These are phyloP conservation scores for Polysphondylium violaceum DNA, from an alignment of 78 protist species.

Conservation along the genomic window DNA sequence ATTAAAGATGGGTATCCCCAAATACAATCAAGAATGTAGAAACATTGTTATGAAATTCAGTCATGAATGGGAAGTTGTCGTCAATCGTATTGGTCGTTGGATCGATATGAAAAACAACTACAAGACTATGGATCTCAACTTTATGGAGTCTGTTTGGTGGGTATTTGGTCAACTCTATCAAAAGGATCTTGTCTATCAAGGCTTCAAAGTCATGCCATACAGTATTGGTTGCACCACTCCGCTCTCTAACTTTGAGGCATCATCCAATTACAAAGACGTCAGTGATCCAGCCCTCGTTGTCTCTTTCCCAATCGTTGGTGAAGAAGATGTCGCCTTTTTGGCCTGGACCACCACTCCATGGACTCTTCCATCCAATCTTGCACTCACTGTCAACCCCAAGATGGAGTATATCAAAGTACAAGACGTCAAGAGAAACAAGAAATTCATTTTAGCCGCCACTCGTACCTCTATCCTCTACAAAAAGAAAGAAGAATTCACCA, in stretches of 20 bases:
- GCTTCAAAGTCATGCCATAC: constrained; percentile 99
- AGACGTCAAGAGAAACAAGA: constrained; percentile 72
- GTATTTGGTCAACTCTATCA: constrained; percentile 95
- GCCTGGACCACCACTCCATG: constrained; percentile 99
- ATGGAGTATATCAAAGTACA: constrained; percentile 93
- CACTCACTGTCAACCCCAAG: constrained; percentile 94
- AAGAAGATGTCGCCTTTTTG: constrained; percentile 72
- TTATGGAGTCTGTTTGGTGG: constrained; percentile 99
- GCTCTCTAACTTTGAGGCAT: constrained; percentile 99
- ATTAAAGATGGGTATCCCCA: constrained; percentile 94
- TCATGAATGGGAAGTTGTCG: constrained; percentile 94
- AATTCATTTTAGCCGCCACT: constrained; percentile 31
- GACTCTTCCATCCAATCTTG: constrained; percentile 99
- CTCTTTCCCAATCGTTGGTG: constrained; percentile 54
- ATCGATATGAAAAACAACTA: constrained; percentile 99
- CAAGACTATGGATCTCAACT: constrained; percentile 97
- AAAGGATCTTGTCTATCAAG: constrained; percentile 97
- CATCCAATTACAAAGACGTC: constrained; percentile 95
- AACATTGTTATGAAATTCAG: constrained; percentile 96
- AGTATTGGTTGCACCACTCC: constrained; percentile 98
- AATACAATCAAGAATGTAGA: constrained; percentile 98
- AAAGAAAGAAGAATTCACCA: constrained; percentile 29
- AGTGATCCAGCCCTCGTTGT: constrained; percentile 93
- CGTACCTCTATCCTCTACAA: constrained; percentile 63
- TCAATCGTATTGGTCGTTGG: constrained; percentile 99